Percentiles rank a stretch among this genome's conserved stretches.
These are phyloP conservation scores for Lumnitzera littorea DNA, from an alignment of 345 rosid genomes.

Conservation along the genomic window DNA sequence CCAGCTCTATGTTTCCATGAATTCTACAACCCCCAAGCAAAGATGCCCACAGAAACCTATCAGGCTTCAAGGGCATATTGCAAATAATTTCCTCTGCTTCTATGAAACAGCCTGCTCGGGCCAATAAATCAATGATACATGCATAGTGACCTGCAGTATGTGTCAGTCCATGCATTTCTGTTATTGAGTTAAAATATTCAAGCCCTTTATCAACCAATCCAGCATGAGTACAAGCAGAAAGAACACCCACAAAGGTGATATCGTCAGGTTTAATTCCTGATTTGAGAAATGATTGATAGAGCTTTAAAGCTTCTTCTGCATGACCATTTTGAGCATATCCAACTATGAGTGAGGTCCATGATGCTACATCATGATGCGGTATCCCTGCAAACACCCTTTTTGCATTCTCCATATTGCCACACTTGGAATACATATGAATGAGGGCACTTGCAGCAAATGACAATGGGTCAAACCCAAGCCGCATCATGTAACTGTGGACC, in stretches of 20 bases:
- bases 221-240: constrained; percentile 80
- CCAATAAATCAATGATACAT: constrained; percentile 67
- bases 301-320: constrained; percentile 49
- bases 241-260: constrained; percentile 73
- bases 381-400: constrained; percentile 47
- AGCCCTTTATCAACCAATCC: constrained; percentile 79
- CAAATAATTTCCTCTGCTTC: constrained; percentile 49
- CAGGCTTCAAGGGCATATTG: constrained; percentile 69
- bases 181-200: constrained; percentile 53
- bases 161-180: constrained; percentile 43
- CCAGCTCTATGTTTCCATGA: constrained; percentile 65
- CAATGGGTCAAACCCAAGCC: constrained; percentile 46
- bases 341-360: constrained; percentile 73
- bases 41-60: constrained; percentile 84
- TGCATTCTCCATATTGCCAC: constrained; percentile 65
- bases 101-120: constrained; percentile 60
- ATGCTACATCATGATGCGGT: constrained; percentile 53
- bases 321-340: constrained; percentile 86
- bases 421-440: constrained; percentile 82
- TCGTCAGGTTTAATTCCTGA: constrained; percentile 73
- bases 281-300: constrained; percentile 52
- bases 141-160: constrained; percentile 82
- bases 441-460: constrained; percentile 76
- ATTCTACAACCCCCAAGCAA: constrained; percentile 83
- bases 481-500: constrained; percentile 74